Evolutionary conservation across 768 basidiomycete species (phyloP).

Genomic region (Tricholoma terreum): DNA sequence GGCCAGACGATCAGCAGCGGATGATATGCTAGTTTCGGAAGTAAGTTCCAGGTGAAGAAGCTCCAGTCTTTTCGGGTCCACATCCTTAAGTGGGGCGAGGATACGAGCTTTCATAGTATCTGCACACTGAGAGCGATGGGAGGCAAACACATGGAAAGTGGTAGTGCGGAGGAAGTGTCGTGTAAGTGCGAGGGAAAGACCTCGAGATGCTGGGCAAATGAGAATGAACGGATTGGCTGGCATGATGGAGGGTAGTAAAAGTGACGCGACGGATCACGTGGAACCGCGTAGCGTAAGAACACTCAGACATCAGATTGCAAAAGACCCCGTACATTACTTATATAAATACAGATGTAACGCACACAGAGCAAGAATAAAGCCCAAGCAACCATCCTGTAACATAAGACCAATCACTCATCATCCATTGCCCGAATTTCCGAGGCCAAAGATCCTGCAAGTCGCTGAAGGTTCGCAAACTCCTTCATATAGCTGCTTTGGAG

Average conservation of each 20-base stretch:
- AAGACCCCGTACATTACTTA: slow-evolving; percentile 3
- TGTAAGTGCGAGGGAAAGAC: slow-evolving; percentile 53
- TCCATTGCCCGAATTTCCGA: slow-evolving; percentile 34
- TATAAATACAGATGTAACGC: slow-evolving; percentile 5
- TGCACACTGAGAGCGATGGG: slow-evolving; percentile 40
- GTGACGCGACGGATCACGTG: slow-evolving; percentile 12
- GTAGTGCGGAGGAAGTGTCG: slow-evolving; percentile 51
- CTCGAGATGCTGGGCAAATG: slow-evolving; percentile 53
- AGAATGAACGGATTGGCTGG: slow-evolving; percentile 44
- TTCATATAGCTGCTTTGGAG: slow-evolving; percentile 30
- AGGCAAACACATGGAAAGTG: slow-evolving; percentile 51
- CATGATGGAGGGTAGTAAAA: slow-evolving; percentile 12
- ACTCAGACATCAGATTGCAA: no score
- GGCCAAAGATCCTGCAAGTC: slow-evolving; percentile 25
- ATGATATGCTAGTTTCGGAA: slow-evolving; percentile 47
- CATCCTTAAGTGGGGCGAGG: slow-evolving; percentile 37
- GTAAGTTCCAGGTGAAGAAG: slow-evolving; percentile 50
- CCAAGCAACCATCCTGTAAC: background rate
- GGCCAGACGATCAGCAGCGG: slow-evolving; percentile 42
- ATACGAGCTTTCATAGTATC: slow-evolving; percentile 38
- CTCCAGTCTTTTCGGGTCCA: slow-evolving; percentile 43
- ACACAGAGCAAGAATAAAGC: slow-evolving; percentile 1
- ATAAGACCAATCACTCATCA: slow-evolving; percentile 15
- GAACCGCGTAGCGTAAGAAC: no score
- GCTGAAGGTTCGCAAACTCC: slow-evolving; percentile 35